phyloP scores from a whole-genome alignment of 331 rosid genomes.

The Prunus yedoensis region DNA sequence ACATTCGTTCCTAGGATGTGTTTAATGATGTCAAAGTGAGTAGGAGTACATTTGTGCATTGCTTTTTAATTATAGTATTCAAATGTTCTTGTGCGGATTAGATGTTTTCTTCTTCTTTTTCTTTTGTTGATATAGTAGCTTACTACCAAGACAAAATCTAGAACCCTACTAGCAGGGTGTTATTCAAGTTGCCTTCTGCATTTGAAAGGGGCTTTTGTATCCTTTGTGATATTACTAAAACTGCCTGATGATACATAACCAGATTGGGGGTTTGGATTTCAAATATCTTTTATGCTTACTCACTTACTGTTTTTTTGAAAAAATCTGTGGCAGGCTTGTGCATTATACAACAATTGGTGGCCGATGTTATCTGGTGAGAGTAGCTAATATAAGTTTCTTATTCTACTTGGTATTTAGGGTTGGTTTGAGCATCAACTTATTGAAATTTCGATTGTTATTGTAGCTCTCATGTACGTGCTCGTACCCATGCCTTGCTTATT shows the following conservation, averaged over 20 bases:
- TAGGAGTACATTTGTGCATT: not conserved
- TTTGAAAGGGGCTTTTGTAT: not conserved
- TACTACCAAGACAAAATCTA: slow-evolving; percentile 2
- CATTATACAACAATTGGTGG: slow-evolving; percentile 94
- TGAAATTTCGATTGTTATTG: slow-evolving; percentile 30
- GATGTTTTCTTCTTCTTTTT: not conserved
- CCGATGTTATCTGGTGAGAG: slow-evolving; percentile 88
- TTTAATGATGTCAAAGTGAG: not conserved
- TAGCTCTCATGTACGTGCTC: slow-evolving; percentile 96
- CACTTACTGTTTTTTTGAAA: not conserved
- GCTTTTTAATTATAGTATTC: not conserved
- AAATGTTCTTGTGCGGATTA: not conserved
- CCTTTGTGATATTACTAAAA: not conserved
- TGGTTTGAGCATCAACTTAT: slow-evolving; percentile 4
- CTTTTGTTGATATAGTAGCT: not conserved
- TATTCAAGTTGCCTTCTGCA: not conserved
- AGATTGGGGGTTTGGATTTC: slow-evolving; percentile 7
- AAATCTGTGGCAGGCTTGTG: slow-evolving; percentile 76
- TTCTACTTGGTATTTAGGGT: not conserved
- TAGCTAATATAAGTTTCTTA: not conserved
- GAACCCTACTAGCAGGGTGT: not conserved
- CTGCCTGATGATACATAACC: not conserved
- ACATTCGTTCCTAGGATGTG: not conserved
- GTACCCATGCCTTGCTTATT: slow-evolving; percentile 99
- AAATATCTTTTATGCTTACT: not conserved